Conservation (phyloP, 2,329 filamentous ascomycete species). For the Clonostachys byssicola region DNA sequence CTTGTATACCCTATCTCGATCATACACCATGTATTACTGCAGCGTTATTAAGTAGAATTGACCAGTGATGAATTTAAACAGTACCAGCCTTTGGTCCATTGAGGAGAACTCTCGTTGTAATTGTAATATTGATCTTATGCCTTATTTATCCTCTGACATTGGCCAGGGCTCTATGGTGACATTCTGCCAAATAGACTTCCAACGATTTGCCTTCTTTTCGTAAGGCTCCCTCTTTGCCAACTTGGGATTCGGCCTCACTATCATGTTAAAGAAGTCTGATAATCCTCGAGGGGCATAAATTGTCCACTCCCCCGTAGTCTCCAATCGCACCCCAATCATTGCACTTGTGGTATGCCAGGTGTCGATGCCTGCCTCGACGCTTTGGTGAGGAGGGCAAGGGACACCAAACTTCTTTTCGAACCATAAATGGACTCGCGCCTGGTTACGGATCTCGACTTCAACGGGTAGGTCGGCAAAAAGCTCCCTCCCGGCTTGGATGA, state of each 20-base stretch:
- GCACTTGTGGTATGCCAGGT: conserved; percentile 27
- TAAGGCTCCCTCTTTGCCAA: conserved; percentile 18
- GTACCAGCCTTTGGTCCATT: too few species aligned
- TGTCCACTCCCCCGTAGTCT: conserved; percentile 13
- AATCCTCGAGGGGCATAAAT: conserved; percentile 27
- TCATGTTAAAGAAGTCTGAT: conserved; percentile 24
- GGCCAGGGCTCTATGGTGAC: conserved; percentile 18
- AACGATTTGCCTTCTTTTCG: conserved; percentile 20
- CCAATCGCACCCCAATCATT: conserved; percentile 20
- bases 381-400: conserved; percentile 18
- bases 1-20: too few species aligned
- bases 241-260: conserved; percentile 22
- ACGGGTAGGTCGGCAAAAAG: conserved; percentile 21
- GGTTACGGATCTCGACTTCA: conserved; percentile 29
- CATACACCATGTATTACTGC: too few species aligned
- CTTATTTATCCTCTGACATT: too few species aligned
- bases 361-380: conserved; percentile 22
- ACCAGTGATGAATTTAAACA: too few species aligned
- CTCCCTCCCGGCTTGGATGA: conserved; percentile 18
- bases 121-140: too few species aligned
- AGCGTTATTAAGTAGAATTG: too few species aligned
- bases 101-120: too few species aligned
- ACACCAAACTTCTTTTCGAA: conserved; percentile 22
- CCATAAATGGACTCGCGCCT: conserved; percentile 31
- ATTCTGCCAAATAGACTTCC: conserved; percentile 19